These are phyloP conservation scores for Sporothrix phasma DNA, from an alignment of 2,329 filamentous ascomycete species.

Conservation along the genomic window DNA sequence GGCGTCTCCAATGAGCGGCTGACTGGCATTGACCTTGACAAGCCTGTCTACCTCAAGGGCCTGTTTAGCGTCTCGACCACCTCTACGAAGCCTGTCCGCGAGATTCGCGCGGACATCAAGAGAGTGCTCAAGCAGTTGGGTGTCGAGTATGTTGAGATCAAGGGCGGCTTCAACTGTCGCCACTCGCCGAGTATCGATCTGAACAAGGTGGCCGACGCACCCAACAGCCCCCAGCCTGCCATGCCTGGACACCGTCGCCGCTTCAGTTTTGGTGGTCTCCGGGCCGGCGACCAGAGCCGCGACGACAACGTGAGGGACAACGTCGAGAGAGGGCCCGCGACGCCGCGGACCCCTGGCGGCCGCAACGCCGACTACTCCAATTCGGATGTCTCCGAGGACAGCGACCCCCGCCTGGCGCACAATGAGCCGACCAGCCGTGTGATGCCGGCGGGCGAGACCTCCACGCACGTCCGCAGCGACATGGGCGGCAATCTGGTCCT, in stretches of 20 bases:
- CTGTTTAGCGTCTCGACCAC: slow-evolving; percentile 96
- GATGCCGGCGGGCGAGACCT: slow-evolving; percentile 66
- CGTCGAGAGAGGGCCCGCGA: slow-evolving; percentile 37
- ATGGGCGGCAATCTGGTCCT: slow-evolving; percentile 74
- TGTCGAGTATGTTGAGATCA: slow-evolving; percentile 87
- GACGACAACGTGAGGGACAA: slow-evolving; percentile 56
- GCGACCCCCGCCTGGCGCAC: slow-evolving; percentile 46
- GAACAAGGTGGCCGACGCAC: slow-evolving; percentile 58
- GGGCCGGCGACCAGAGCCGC: slow-evolving; percentile 43
- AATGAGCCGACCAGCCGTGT: slow-evolving; percentile 32
- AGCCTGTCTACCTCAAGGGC: slow-evolving; percentile 91
- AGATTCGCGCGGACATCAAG: slow-evolving; percentile 84
- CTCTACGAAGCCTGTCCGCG: slow-evolving; percentile 75
- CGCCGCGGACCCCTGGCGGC: slow-evolving; percentile 39
- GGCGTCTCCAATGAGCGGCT: slow-evolving; percentile 51
- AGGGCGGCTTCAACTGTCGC: slow-evolving; percentile 82
- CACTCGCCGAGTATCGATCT: slow-evolving; percentile 85
- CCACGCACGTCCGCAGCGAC: slow-evolving; percentile 83
- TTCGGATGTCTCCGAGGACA: slow-evolving; percentile 78
- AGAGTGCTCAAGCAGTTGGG: slow-evolving; percentile 78
- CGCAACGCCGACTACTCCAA: slow-evolving; percentile 63
- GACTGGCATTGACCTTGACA: slow-evolving; percentile 67
- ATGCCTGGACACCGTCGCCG: slow-evolving; percentile 56
- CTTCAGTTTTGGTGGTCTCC: slow-evolving; percentile 71
- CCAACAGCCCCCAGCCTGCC: slow-evolving; percentile 46